Evolutionary conservation across 495 filamentous ascomycete species (phyloP).

Genomic region (Stereocaulon alpinum): DNA sequence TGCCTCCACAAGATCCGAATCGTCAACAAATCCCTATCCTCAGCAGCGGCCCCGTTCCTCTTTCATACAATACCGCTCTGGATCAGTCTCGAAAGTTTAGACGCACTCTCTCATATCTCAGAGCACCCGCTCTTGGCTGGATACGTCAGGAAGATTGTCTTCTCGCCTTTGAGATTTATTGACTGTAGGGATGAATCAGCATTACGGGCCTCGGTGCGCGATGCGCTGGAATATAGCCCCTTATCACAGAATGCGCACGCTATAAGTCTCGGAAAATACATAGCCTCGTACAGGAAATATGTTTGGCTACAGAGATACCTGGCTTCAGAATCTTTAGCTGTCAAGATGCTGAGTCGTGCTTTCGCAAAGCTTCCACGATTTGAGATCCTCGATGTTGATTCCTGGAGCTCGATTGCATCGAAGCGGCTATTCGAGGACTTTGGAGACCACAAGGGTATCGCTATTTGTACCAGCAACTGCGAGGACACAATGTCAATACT

Average conservation of each 20-base stretch:
- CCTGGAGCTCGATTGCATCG: not conserved
- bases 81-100: conserved; percentile 9
- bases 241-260: not conserved
- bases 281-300: not conserved
- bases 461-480: not conserved
- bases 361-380: conserved; percentile 1
- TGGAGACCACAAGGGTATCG: not conserved
- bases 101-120: conserved; percentile 2
- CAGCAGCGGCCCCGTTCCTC: not conserved
- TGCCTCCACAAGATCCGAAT: not conserved
- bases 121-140: conserved; percentile 5
- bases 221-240: not conserved
- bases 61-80: conserved; percentile 10
- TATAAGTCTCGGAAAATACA: not conserved
- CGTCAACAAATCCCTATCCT: not conserved
- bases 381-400: not conserved
- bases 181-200: not conserved
- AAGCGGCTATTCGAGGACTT: not conserved
- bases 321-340: not conserved
- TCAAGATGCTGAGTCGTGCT: not conserved
- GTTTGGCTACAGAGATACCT: not conserved
- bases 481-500: conserved; percentile 1
- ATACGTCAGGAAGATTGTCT: conserved; percentile 7
- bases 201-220: not conserved
- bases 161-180: conserved; percentile 8